Base-by-base conservation (phyloP, 495 filamentous ascomycete genomes). In the Aspergillus conjunctus region DNA sequence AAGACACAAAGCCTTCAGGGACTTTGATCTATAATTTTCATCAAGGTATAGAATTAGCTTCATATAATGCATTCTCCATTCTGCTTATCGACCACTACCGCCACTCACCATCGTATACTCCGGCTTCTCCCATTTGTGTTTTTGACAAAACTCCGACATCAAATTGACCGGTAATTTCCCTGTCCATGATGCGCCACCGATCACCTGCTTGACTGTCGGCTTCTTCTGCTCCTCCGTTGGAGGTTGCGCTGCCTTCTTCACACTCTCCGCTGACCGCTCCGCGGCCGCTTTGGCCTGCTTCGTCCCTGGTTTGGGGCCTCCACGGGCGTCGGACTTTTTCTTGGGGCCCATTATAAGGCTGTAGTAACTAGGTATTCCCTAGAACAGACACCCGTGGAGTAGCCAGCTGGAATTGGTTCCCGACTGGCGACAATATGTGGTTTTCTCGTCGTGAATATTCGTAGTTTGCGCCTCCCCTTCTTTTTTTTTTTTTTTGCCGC, bases 121-220 rank as follows among this genome's bases (percentile, higher is more conserved):
- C 1, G 93, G 94, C 68, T 88, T 94, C 62, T 90, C 88, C 94
- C 94, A 98, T 68, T 90, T 91, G 74, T 93, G 89, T 76, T 92
- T 93, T 72, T 96, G 91, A 68, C 91, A 95, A 77, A 96, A 91
- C 81, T 98, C 94, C 17, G 89, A 88, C 56, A 98, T 86, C 69
- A 98, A 80, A 69, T 93, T 94, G 54, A 96, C 89, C 4, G 94
- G 94, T 39, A 98, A 76, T 71, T 98, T 98, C 37, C 94, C 94
- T 0, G 94, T 98, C 95, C 95, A 98, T 69, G 92, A 97, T 64
- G 91, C 85, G 51, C 94, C 94, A 51, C 91, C 95, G 72, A 98
- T 96, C 58, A 98, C 77, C 63, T 91, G 87, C 74, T 92, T 90
- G 55, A 91, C 87, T 32, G 90, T 87, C 39, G 91, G 90, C 65